Conservation (phyloP, 768 basidiomycete species). For the Tylopilus intermedius region DNA sequence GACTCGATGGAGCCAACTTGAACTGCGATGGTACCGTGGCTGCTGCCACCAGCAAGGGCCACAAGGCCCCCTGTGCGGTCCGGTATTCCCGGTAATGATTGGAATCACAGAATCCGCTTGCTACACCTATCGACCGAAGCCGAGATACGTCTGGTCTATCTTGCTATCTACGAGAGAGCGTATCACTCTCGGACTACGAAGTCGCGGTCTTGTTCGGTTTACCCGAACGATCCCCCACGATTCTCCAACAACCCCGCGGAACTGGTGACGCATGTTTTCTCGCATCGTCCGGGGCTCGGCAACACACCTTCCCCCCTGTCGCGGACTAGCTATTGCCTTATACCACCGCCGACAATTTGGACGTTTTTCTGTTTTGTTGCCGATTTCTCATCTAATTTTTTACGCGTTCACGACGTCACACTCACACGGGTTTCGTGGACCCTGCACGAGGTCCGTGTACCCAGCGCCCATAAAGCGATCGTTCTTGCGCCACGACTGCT, state of each 20-base stretch:
- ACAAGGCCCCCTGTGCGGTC: too few species aligned
- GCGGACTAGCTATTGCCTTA: slow-evolving; percentile 3
- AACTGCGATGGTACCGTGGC: too few species aligned
- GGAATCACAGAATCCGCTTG: too few species aligned
- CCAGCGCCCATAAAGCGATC: neutral
- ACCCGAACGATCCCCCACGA: neutral
- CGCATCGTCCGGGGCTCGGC: neutral
- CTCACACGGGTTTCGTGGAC: slow-evolving; percentile 6
- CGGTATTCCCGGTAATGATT: neutral
- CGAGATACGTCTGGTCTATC: neutral
- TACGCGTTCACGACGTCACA: slow-evolving; percentile 1
- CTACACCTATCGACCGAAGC: too few species aligned
- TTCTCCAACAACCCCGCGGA: slow-evolving; percentile 1
- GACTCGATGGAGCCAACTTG: too few species aligned
- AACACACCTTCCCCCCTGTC: slow-evolving; percentile 3
- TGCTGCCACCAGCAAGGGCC: too few species aligned
- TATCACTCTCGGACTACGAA: neutral
- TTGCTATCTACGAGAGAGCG: neutral
- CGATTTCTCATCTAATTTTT: neutral
- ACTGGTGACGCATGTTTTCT: neutral
- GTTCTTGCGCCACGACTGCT: neutral
- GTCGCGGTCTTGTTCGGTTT: neutral
- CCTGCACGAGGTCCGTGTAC: neutral
- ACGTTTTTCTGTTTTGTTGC: neutral
- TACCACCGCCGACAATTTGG: too few species aligned